Evolutionary conservation across 1,284 basidiomycete genomes (phyloP).

Genomic region (Vanrija humicola): DNA sequence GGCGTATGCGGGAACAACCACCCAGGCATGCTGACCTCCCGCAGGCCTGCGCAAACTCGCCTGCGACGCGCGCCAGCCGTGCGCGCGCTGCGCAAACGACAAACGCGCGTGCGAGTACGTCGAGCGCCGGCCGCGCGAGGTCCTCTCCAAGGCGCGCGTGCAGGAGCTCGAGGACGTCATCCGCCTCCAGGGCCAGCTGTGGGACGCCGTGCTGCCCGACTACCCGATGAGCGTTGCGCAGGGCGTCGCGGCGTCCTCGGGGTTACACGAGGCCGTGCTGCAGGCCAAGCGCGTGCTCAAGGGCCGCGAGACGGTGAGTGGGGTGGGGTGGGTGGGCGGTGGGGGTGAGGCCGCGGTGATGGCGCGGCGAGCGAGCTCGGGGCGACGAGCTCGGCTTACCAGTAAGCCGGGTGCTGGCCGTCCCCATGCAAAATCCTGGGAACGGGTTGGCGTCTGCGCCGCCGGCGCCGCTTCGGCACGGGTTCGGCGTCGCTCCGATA

Average conservation of each 20-base stretch:
- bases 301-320: background rate
- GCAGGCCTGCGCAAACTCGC: background rate
- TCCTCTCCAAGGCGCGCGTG: conserved; percentile 22
- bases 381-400: no score
- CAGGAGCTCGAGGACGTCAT: conserved; percentile 20
- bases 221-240: background rate
- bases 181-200: background rate
- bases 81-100: background rate
- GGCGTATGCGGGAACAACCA: background rate
- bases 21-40: background rate
- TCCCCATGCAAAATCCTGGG: no score
- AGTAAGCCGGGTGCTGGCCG: no score
- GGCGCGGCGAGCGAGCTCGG: background rate
- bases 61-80: background rate
- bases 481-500: background rate
- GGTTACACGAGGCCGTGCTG: background rate
- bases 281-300: background rate
- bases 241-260: background rate
- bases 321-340: background rate
- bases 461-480: no score
- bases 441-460: no score
- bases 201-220: background rate
- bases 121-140: conserved; percentile 3
- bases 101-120: conserved; percentile 11
- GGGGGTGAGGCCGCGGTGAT: background rate